Conservation (phyloP, 192 early-diverging fungal species). For the Physocladia obscura region DNA sequence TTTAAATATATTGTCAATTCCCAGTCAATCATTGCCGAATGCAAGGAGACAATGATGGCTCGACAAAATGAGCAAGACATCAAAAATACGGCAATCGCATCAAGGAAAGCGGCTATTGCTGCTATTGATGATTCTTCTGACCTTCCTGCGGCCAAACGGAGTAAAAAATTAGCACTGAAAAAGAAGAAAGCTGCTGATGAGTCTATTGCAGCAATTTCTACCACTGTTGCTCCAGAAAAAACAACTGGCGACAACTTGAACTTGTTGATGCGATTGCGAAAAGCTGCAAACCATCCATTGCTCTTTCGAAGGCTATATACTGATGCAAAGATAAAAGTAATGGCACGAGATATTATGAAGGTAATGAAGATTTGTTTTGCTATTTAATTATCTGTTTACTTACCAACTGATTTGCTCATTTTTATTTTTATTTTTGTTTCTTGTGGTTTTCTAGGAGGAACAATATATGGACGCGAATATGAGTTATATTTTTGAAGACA, state of each 20-base stretch:
- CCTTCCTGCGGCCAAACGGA: background rate
- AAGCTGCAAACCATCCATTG: constrained; percentile 82
- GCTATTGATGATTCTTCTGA: too few species aligned
- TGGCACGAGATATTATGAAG: constrained; percentile 66
- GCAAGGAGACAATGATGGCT: constrained; percentile 25
- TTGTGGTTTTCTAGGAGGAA: constrained; percentile 53
- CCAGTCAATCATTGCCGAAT: constrained; percentile 37
- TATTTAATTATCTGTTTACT: constrained; percentile 11
- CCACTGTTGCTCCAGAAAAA: background rate
- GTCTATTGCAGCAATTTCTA: background rate
- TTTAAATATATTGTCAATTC: background rate
- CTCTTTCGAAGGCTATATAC: constrained; percentile 68
- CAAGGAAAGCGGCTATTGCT: too few species aligned
- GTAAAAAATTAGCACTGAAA: background rate
- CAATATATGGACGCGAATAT: constrained; percentile 74
- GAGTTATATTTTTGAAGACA: constrained; percentile 79
- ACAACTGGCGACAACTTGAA: constrained; percentile 28
- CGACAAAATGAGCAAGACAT: background rate
- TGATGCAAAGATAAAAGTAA: constrained; percentile 53
- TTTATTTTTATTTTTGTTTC: too few species aligned
- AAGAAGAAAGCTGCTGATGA: constrained; percentile 5
- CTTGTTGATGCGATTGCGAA: constrained; percentile 78
- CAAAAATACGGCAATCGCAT: too few species aligned
- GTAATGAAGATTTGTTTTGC: constrained; percentile 24
- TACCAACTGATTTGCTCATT: background rate